A percentile compares a stretch with the other conserved stretches of the same genome.
These are phyloP conservation scores for Nymphaea colorata DNA, from an alignment of 164 flowering plant genomes.

Conservation along the genomic window DNA sequence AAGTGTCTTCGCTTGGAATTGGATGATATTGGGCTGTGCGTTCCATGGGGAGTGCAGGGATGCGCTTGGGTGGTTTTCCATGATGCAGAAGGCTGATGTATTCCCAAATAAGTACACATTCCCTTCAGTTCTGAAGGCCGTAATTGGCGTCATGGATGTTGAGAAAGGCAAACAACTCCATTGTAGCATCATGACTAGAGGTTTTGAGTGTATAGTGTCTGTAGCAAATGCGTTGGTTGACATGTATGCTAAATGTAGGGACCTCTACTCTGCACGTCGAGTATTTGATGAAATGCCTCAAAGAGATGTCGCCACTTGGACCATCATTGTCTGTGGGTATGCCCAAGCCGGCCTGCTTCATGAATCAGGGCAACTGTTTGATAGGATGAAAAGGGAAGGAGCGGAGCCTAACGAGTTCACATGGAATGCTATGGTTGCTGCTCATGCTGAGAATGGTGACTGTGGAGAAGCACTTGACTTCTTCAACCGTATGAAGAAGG, in stretches of 20 bases:
- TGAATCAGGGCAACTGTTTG: conserved; percentile 8
- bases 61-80: conserved; percentile 22
- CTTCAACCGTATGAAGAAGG: conserved; percentile 28
- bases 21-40: conserved; percentile 21
- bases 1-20: conserved; percentile 20
- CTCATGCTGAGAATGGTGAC: conserved; percentile 23
- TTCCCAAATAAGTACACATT: conserved; percentile 47
- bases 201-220: conserved; percentile 22
- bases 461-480: conserved; percentile 21
- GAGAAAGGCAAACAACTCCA: conserved; percentile 27
- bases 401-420: conserved; percentile 54
- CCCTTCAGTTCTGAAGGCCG: conserved; percentile 36
- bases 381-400: conserved; percentile 24
- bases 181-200: conserved; percentile 18
- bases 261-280: conserved; percentile 20
- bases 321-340: conserved; percentile 54
- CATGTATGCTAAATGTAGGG: conserved; percentile 54
- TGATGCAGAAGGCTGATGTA: conserved; percentile 20
- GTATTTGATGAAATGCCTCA: conserved; percentile 46
- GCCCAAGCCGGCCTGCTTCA: conserved; percentile 20
- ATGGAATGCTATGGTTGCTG: conserved; percentile 27
- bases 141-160: conserved; percentile 53
- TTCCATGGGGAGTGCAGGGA: conserved; percentile 13
- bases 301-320: conserved; percentile 44
- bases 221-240: conserved; percentile 45